Evolutionary conservation across 257 asterid genomes (phyloP).

Genomic region (Jasminum sambac): DNA sequence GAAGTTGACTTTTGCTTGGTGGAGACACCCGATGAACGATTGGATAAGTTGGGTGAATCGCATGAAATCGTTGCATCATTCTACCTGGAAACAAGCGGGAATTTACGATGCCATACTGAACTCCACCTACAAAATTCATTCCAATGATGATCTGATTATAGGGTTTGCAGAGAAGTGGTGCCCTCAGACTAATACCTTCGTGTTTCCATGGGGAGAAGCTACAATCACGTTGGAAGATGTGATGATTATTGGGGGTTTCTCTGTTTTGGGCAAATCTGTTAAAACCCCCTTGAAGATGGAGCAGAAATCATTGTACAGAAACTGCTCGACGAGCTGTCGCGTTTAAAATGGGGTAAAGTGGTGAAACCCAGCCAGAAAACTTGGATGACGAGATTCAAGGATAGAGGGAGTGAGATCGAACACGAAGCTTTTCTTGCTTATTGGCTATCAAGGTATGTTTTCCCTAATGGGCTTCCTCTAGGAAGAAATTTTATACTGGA

Average conservation of each 20-base stretch:
- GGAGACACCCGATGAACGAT: conserved; percentile 1
- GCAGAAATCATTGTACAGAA: not conserved
- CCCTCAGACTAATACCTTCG: conserved; percentile 28
- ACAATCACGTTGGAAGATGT: conserved; percentile 30
- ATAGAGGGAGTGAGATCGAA: conserved; percentile 24
- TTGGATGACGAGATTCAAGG: conserved; percentile 32
- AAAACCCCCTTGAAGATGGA: not conserved
- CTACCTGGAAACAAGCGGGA: conserved; percentile 33
- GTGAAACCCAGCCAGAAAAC: not conserved
- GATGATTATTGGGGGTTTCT: conserved; percentile 11
- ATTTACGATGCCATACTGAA: conserved; percentile 27
- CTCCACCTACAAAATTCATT: conserved; percentile 16
- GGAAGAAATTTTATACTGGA: not conserved
- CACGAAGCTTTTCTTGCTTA: conserved; percentile 36
- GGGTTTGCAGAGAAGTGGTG: conserved; percentile 37
- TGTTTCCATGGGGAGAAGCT: conserved; percentile 51
- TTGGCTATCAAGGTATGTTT: conserved; percentile 38
- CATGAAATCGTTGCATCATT: conserved; percentile 18
- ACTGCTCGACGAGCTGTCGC: not conserved
- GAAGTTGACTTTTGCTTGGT: not conserved
- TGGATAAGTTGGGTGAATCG: conserved; percentile 30
- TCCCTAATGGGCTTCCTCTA: conserved; percentile 2
- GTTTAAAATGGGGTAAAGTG: too few relatives aligned
- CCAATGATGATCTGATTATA: conserved; percentile 17
- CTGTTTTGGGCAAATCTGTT: not conserved